These are phyloP conservation scores for Claviceps purpurea DNA, from an alignment of 2,329 filamentous ascomycete genomes.

Conservation along the genomic window DNA sequence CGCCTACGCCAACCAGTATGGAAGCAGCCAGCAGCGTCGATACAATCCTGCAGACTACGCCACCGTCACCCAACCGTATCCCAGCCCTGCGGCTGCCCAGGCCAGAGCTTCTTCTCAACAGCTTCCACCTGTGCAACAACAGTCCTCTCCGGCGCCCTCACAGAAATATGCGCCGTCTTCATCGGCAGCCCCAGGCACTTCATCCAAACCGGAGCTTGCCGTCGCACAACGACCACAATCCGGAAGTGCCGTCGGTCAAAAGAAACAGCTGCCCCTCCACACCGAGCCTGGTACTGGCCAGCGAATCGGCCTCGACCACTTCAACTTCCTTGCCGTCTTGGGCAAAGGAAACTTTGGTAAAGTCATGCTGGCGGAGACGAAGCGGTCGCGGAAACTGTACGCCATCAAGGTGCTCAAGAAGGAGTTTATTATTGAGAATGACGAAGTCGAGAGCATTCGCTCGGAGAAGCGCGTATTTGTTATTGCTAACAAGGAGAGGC, in stretches of 20 bases:
- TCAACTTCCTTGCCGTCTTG: slow-evolving; percentile 96
- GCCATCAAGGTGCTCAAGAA: slow-evolving; percentile 99
- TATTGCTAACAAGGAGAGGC: slow-evolving; percentile 90
- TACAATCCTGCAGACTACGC: slow-evolving; percentile 74
- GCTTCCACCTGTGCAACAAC: slow-evolving; percentile 12
- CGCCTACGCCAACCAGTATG: slow-evolving; percentile 21
- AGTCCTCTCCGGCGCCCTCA: slow-evolving; percentile 19
- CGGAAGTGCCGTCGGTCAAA: slow-evolving; percentile 21
- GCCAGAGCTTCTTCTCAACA: slow-evolving; percentile 17
- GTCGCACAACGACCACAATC: slow-evolving; percentile 17
- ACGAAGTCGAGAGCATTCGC: slow-evolving; percentile 94
- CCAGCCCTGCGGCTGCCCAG: slow-evolving; percentile 16
- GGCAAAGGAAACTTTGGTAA: slow-evolving; percentile 99
- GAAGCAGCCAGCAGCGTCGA: slow-evolving; percentile 31
- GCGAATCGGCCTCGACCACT: slow-evolving; percentile 91
- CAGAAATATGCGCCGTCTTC: slow-evolving; percentile 24
- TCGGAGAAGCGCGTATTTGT: slow-evolving; percentile 97
- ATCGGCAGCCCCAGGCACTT: slow-evolving; percentile 11
- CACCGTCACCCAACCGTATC: slow-evolving; percentile 38
- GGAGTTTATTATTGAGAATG: slow-evolving; percentile 99
- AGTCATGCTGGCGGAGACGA: slow-evolving; percentile 98
- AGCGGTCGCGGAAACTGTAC: slow-evolving; percentile 80
- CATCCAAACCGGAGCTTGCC: slow-evolving; percentile 25
- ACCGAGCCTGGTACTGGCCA: slow-evolving; percentile 61
- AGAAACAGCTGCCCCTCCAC: slow-evolving; percentile 55